These are phyloP conservation scores for Echria macrotheca DNA, from an alignment of 495 filamentous ascomycete genomes.

Conservation along the genomic window DNA sequence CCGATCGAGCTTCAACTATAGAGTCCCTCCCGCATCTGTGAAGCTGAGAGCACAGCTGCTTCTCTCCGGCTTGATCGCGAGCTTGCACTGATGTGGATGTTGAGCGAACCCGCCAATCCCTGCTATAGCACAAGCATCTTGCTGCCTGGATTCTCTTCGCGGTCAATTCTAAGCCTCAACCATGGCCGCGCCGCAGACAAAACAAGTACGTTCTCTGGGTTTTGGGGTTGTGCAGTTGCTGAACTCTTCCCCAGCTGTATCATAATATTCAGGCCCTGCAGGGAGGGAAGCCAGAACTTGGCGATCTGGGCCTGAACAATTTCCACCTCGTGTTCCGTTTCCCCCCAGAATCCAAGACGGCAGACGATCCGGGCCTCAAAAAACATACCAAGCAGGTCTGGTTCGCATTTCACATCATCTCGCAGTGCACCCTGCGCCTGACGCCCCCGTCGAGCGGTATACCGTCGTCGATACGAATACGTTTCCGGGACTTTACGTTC, in stretches of 20 bases:
- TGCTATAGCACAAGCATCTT: no score
- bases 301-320: conserved; percentile 41
- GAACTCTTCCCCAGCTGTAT: conserved; percentile 25
- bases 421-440: conserved; percentile 64
- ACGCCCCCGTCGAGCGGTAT: conserved; percentile 64
- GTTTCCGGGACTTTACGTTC: conserved; percentile 88
- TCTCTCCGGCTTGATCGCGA: no score
- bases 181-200: conserved; percentile 30
- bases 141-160: no score
- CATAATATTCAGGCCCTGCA: conserved; percentile 38
- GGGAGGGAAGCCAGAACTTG: conserved; percentile 35
- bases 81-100: no score
- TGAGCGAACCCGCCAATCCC: no score
- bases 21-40: no score
- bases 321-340: conserved; percentile 37
- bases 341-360: conserved; percentile 24
- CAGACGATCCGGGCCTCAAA: conserved; percentile 31
- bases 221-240: conserved; percentile 18
- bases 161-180: no score
- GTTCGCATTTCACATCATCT: conserved; percentile 91
- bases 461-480: conserved; percentile 77
- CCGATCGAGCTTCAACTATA: no score
- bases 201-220: conserved; percentile 22
- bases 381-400: conserved; percentile 65
- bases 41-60: no score